Conservation (phyloP, 441 rosid species). For the Rhodomyrtus psidioides region DNA sequence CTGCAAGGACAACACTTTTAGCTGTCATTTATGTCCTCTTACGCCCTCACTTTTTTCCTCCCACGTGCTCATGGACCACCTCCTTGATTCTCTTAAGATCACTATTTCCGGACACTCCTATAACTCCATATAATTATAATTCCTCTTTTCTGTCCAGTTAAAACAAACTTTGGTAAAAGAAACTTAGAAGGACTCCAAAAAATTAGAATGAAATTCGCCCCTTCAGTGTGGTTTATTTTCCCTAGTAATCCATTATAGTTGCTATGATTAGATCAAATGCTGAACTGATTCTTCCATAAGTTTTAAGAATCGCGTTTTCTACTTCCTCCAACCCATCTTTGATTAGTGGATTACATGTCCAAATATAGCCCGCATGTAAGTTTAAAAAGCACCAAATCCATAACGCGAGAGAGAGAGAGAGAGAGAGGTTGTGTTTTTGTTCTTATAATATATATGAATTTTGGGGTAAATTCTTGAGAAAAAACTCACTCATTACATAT, state of each 20-base stretch:
- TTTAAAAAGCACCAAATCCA: background rate
- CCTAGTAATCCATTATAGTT: background rate
- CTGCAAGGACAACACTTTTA: conserved; percentile 2
- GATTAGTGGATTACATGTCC: background rate
- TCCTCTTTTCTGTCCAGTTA: background rate
- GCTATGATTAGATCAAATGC: background rate
- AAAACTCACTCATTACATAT: fast-evolving
- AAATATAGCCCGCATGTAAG: background rate
- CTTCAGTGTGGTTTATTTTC: background rate
- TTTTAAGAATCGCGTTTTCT: background rate
- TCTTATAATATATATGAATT: no score
- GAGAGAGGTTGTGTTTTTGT: background rate
- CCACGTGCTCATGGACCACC: conserved; percentile 25
- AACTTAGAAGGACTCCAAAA: background rate
- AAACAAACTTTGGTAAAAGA: background rate
- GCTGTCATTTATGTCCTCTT: conserved; percentile 38
- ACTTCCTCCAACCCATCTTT: background rate
- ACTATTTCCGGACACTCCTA: background rate
- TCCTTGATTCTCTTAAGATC: background rate
- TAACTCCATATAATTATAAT: background rate
- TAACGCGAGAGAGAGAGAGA: background rate
- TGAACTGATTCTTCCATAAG: background rate
- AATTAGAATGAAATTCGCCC: background rate
- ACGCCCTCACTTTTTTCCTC: background rate
- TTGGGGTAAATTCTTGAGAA: background rate